These are phyloP conservation scores for Ogataea siamensis DNA, from an alignment of 805 yeast species.

Conservation along the genomic window DNA sequence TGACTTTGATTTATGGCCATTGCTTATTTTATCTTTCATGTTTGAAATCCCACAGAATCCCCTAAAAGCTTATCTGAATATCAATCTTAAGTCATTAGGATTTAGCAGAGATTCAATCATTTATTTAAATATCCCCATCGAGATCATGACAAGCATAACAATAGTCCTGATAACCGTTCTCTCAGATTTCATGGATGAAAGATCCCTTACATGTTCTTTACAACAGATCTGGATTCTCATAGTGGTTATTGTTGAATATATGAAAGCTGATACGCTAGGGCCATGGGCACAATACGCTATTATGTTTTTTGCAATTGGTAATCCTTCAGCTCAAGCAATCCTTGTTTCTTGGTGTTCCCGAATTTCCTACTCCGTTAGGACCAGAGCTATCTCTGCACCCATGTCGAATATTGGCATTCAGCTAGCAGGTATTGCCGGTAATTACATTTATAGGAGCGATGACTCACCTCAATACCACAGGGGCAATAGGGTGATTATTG, in stretches of 20 bases:
- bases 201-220: conserved; percentile 13
- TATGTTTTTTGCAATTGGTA: conserved; percentile 31
- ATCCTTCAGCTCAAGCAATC: conserved; percentile 46
- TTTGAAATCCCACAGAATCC: conserved; percentile 37
- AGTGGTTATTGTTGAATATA: conserved; percentile 14
- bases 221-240: conserved; percentile 20
- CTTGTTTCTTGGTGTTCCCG: conserved; percentile 57
- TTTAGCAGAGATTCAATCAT: conserved; percentile 48
- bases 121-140: conserved; percentile 46
- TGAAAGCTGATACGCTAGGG: conserved; percentile 4
- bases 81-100: conserved; percentile 44
- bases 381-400: conserved; percentile 59
- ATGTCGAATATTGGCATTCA: conserved; percentile 58
- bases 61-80: conserved; percentile 40
- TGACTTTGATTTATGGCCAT: conserved; percentile 52
- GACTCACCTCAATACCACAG: conserved; percentile 56
- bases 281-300: conserved; percentile 18
- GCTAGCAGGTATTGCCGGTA: conserved; percentile 45
- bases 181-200: conserved; percentile 33
- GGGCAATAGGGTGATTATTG: conserved; percentile 47
- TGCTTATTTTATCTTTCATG: conserved; percentile 43
- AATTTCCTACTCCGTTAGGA: conserved; percentile 57
- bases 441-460: conserved; percentile 52
- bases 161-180: conserved; percentile 35
- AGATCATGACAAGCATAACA: conserved; percentile 33